Conservation (phyloP, 495 filamentous ascomycete genomes). For the Geoglossum glabrum region DNA sequence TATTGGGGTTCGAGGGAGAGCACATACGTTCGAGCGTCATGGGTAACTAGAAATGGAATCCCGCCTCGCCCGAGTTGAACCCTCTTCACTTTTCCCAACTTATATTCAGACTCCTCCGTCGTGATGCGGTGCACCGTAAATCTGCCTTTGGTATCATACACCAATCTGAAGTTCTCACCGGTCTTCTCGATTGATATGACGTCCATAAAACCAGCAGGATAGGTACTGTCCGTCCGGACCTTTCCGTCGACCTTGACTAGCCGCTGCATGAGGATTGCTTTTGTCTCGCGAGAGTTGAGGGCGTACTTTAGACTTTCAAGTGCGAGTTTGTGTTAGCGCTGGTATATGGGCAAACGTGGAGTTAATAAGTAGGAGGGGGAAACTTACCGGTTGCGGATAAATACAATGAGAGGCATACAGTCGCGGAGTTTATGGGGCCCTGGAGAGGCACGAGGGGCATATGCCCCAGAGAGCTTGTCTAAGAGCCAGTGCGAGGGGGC, state of each 20-base stretch:
- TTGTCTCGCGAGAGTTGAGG: constrained; percentile 91
- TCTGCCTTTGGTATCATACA: constrained; percentile 99
- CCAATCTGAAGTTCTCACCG: constrained; percentile 96
- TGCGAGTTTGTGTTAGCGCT: constrained; percentile 9
- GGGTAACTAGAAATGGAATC: constrained; percentile 99
- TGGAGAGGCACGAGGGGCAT: constrained; percentile 84
- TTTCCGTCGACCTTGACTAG: constrained; percentile 99
- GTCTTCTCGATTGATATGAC: constrained; percentile 99
- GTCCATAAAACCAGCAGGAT: constrained; percentile 97
- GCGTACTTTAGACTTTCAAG: constrained; percentile 81
- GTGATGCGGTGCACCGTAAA: constrained; percentile 99
- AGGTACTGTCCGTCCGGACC: constrained; percentile 96
- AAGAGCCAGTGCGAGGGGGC: constrained; percentile 98
- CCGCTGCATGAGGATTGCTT: constrained; percentile 97
- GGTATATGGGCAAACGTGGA: not conserved
- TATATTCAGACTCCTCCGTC: constrained; percentile 93
- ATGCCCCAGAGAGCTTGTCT: constrained; percentile 96
- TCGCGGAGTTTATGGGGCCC: constrained; percentile 99
- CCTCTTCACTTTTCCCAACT: constrained; percentile 98
- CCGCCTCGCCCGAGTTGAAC: constrained; percentile 97
- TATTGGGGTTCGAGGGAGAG: not conserved
- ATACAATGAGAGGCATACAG: constrained; percentile 97
- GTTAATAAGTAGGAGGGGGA: constrained; percentile 3
- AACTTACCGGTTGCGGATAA: constrained; percentile 71
- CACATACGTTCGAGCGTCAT: constrained; percentile 99